Conservation (phyloP, 495 filamentous ascomycete genomes). For the Cairneyella variabilis region DNA sequence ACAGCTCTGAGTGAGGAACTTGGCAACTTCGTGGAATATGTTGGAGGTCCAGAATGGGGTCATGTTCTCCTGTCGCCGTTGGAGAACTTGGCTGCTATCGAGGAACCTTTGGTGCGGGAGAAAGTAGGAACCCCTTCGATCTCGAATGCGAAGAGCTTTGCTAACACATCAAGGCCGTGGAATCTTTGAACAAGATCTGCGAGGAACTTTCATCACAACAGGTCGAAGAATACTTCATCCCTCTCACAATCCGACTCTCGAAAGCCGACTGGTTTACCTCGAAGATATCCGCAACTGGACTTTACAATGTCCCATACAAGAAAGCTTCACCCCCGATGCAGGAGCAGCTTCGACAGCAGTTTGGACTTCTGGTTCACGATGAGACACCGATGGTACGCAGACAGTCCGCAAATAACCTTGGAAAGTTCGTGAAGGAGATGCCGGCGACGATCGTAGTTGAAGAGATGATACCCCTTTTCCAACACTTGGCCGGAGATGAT, state of each 20-base stretch:
- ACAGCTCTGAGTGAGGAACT: constrained; percentile 96
- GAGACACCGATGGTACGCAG: constrained; percentile 98
- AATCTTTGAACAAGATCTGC: constrained; percentile 99
- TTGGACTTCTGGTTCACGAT: constrained; percentile 89
- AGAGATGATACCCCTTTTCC: constrained; percentile 98
- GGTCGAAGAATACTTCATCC: constrained; percentile 94
- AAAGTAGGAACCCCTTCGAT: constrained; percentile 57
- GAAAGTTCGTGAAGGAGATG: constrained; percentile 98
- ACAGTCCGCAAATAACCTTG: constrained; percentile 91
- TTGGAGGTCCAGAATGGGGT: constrained; percentile 87
- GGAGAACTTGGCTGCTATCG: constrained; percentile 96
- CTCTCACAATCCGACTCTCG: constrained; percentile 87
- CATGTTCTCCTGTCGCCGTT: constrained; percentile 95
- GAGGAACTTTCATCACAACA: constrained; percentile 82
- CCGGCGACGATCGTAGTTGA: constrained; percentile 84
- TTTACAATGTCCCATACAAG: constrained; percentile 87
- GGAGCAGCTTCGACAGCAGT: constrained; percentile 84
- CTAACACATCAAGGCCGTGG: constrained; percentile 67
- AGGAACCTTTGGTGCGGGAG: constrained; percentile 94
- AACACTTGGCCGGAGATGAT: constrained; percentile 91
- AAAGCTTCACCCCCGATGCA: constrained; percentile 82
- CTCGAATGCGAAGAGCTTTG: constrained; percentile 4
- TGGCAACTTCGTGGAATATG: constrained; percentile 94
- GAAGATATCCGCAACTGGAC: constrained; percentile 94
- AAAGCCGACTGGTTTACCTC: constrained; percentile 99